These are phyloP conservation scores for Fraxinus greggii DNA, from an alignment of 305 asterid species.

Conservation along the genomic window DNA sequence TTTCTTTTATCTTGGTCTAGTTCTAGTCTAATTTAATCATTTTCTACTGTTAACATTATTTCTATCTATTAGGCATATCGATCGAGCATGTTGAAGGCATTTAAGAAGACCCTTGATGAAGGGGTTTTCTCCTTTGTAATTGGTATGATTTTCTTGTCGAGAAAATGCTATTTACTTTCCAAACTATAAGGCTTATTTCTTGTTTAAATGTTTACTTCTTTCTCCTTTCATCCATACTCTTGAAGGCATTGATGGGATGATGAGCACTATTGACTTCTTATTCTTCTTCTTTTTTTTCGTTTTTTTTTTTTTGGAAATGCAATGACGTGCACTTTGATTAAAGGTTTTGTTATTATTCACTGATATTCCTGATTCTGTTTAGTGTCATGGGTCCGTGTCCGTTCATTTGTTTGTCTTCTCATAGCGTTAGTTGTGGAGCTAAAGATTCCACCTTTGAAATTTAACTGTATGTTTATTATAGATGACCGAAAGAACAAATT, in stretches of 20 bases:
- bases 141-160: conserved; percentile 60
- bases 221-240: conserved; percentile 17
- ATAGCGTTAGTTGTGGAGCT: conserved; percentile 29
- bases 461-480: conserved; percentile 26
- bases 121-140: conserved; percentile 93
- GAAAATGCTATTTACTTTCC: conserved; percentile 23
- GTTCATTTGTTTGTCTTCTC: conserved; percentile 4
- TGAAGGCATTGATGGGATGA: conserved; percentile 18
- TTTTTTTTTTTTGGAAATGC: conserved; percentile 20
- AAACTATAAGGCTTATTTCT: conserved; percentile 17
- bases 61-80: conserved; percentile 77
- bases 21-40: conserved; percentile 17
- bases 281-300: not conserved
- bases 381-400: conserved; percentile 22
- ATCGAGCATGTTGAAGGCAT: conserved; percentile 98
- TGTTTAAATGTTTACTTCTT: conserved; percentile 19
- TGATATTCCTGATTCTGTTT: conserved; percentile 18
- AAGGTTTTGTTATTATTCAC: not conserved
- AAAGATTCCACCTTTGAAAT: conserved; percentile 22
- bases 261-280: conserved; percentile 20
- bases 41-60: conserved; percentile 24
- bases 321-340: conserved; percentile 21
- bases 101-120: conserved; percentile 94
- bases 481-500: conserved; percentile 31
- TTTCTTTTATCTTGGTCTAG: conserved; percentile 11